phyloP scores from a whole-genome alignment of 1,284 basidiomycete species.

The Ceratobasidium sp. region DNA sequence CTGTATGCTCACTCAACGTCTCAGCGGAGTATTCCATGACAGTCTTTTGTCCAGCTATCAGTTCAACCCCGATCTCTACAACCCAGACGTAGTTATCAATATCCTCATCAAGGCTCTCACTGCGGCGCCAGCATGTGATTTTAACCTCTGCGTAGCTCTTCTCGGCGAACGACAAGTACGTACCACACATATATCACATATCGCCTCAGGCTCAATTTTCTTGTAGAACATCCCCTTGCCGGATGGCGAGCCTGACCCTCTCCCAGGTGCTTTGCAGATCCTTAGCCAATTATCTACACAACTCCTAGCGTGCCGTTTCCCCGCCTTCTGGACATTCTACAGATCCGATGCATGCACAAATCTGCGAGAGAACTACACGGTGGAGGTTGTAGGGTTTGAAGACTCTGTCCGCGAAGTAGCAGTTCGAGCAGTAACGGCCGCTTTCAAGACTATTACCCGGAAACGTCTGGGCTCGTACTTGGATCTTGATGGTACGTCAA shows the following conservation, averaged over 20 bases:
- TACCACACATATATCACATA: conserved; percentile 36
- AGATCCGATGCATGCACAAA: conserved; percentile 67
- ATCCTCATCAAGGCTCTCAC: conserved; percentile 92
- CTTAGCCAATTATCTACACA: conserved; percentile 76
- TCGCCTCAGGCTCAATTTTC: conserved; percentile 43
- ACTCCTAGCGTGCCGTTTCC: conserved; percentile 86
- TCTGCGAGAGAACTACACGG: conserved; percentile 82
- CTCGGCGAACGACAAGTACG: conserved; percentile 68
- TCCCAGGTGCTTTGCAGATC: conserved; percentile 74
- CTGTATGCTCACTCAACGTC: conserved; percentile 57
- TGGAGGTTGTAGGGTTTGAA: conserved; percentile 81
- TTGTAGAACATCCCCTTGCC: conserved; percentile 55
- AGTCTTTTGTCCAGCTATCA: conserved; percentile 72
- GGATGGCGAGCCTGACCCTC: conserved; percentile 79
- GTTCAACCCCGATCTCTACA: conserved; percentile 92
- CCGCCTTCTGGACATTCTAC: conserved; percentile 83
- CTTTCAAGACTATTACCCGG: conserved; percentile 75
- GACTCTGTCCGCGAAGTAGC: conserved; percentile 77
- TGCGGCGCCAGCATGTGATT: conserved; percentile 83
- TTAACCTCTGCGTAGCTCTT: conserved; percentile 89
- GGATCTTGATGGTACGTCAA: conserved; percentile 64
- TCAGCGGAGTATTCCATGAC: background rate
- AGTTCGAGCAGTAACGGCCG: conserved; percentile 74
- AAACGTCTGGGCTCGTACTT: conserved; percentile 75
- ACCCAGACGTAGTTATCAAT: conserved; percentile 90